Base-by-base conservation (phyloP, 805 yeast species). In the Candida vaughaniae region DNA sequence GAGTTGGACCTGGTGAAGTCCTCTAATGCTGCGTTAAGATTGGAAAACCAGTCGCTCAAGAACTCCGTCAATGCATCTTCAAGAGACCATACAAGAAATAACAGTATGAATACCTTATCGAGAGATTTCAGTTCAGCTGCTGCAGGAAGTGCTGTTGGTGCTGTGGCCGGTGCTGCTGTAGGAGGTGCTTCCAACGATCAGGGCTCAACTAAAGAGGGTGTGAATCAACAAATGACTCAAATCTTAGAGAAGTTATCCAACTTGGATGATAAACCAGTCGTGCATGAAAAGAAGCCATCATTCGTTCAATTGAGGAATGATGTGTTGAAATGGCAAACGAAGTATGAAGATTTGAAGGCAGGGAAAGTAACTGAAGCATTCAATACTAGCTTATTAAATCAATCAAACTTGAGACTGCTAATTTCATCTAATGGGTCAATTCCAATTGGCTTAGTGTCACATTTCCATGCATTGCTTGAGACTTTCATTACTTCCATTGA, bases 401-500 rank as follows among this genome's bases (percentile, higher is more conserved):
- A 53, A 14, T 47, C 50, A 5, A 55, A 62, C 11, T 44, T 73
- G 33, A 46, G 54, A 29, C 40, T 49, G 9, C 60, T 58, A 36
- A 46, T 64, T 5, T 41, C 67, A 5, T 41, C 66, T 1, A 39
- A 49, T 16, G 86, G 87, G 2, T 45, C 69, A 22, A 61, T 81
- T 28, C 68, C 83, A 1, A 38, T 69, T 26, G 54, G 64, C 22
- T 49, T 65, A n/a, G 60, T 78, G 0, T 55, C 72, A 1, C 63
- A 64, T 14, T 66, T 80, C 18, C 76, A 73, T 45, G 54, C 78
- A 0, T 56, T 72, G 16, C 58, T 76, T n/a, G 79, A 78, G 38
- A 48, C 71, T 1, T 64, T 76, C 39, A 47, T 74, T 23, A 29
- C 56, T 10, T 58, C 57, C 32, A 48, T 74, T 35, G 52, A 56